phyloP scores from a whole-genome alignment of 371 early-diverging fungal species.

The Chytridium lagenaria region DNA sequence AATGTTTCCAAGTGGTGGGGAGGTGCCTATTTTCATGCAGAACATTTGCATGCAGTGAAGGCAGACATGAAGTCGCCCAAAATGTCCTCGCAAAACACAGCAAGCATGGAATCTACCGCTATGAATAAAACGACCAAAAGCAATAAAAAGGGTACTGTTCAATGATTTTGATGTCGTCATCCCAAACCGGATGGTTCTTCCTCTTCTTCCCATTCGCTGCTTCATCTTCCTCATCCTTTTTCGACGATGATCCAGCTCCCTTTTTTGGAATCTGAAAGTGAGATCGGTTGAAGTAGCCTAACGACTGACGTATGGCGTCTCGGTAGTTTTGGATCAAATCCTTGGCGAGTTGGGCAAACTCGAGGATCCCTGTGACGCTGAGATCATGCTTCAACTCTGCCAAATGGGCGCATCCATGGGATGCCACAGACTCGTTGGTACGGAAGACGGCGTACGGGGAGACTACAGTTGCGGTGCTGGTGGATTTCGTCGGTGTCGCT shows the following conservation, averaged over 20 bases:
- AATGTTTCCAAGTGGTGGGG: slow-evolving; percentile 64
- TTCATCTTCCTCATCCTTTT: slow-evolving; percentile 22
- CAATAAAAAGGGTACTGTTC: slow-evolving; percentile 35
- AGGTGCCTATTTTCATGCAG: slow-evolving; percentile 75
- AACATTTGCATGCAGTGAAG: slow-evolving; percentile 68
- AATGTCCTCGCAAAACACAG: slow-evolving; percentile 62
- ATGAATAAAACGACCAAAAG: background rate
- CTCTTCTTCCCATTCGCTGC: slow-evolving; percentile 39
- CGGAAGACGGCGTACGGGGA: slow-evolving; percentile 36
- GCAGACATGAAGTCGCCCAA: slow-evolving; percentile 80
- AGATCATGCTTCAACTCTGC: slow-evolving; percentile 29
- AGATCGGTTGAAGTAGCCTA: slow-evolving; percentile 50
- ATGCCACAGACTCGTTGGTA: background rate
- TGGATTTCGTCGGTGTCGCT: background rate
- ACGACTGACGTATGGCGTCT: slow-evolving; percentile 55
- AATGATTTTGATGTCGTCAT: slow-evolving; percentile 37
- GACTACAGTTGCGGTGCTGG: background rate
- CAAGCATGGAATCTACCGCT: slow-evolving; percentile 45
- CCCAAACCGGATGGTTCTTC: slow-evolving; percentile 38
- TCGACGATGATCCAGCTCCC: slow-evolving; percentile 24
- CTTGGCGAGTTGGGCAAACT: slow-evolving; percentile 1
- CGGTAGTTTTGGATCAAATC: slow-evolving; percentile 53
- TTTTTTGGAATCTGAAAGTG: slow-evolving; percentile 24
- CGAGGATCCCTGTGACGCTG: background rate
- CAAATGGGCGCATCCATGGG: slow-evolving; percentile 43